Percentiles rank a stretch among this genome's conserved stretches.
Conservation (phyloP, 148 eudicot genomes). For the Rhododendron henanense region DNA sequence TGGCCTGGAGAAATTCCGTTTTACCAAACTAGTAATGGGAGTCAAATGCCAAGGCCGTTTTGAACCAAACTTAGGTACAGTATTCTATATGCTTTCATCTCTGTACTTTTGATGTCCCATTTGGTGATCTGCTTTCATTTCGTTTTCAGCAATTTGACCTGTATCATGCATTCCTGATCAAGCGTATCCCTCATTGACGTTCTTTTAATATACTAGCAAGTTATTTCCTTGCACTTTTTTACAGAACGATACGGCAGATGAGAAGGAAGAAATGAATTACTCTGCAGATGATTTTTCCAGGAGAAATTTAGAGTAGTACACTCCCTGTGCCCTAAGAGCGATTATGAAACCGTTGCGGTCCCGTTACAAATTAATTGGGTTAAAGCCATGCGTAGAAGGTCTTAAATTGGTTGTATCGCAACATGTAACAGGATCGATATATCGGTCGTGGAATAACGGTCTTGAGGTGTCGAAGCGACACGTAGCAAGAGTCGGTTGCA, state of each 20-base stretch:
- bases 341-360: no score
- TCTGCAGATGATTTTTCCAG: no score
- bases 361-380: no score
- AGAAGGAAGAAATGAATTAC: no score
- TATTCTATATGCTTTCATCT: background rate
- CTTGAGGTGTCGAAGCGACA: no score
- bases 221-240: background rate
- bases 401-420: no score
- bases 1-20: background rate
- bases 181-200: background rate
- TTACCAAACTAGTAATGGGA: background rate
- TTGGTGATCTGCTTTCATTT: background rate
- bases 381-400: no score
- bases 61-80: background rate
- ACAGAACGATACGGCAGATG: background rate
- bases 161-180: background rate
- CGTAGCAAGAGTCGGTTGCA: no score
- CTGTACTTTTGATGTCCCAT: background rate
- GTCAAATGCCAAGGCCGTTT: background rate
- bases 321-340: no score
- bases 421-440: no score
- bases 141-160: background rate
- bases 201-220: background rate
- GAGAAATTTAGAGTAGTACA: no score
- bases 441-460: no score